These are phyloP conservation scores for Herpetomonas tarakana DNA, from an alignment of 208 protist species.

Conservation along the genomic window DNA sequence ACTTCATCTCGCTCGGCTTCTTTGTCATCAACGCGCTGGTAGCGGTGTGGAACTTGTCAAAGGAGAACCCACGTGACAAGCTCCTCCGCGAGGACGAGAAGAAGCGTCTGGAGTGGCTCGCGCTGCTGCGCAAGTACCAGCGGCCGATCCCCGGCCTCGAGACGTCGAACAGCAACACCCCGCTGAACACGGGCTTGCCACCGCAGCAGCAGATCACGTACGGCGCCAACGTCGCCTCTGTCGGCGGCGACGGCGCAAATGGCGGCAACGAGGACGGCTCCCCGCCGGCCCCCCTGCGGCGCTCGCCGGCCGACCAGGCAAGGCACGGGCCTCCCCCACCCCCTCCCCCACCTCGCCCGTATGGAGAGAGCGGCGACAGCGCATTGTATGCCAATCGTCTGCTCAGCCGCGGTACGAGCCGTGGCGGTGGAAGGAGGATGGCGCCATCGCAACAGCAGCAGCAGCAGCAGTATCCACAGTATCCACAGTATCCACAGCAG, in stretches of 20 bases:
- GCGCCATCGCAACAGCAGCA: slow-evolving; percentile 2
- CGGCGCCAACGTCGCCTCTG: slow-evolving; percentile 11
- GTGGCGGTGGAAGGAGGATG: neutral
- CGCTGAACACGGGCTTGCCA: neutral
- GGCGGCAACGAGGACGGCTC: slow-evolving; percentile 7
- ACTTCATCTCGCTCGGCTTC: slow-evolving; percentile 46
- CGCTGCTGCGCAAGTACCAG: slow-evolving; percentile 12
- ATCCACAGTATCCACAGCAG: too few relatives aligned
- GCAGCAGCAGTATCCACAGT: slow-evolving; percentile 8
- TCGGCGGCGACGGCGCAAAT: neutral
- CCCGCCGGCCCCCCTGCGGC: neutral
- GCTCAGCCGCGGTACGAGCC: neutral
- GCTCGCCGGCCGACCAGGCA: neutral
- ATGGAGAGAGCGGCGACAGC: neutral
- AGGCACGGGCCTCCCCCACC: neutral
- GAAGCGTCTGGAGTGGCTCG: slow-evolving; percentile 23
- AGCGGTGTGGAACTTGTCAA: slow-evolving; percentile 39
- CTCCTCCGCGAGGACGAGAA: slow-evolving; percentile 37
- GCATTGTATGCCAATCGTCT: slow-evolving; percentile 2
- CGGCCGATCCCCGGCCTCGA: neutral
- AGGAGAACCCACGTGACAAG: slow-evolving; percentile 55
- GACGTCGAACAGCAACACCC: neutral
- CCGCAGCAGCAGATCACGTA: slow-evolving; percentile 14
- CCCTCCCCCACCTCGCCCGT: neutral
- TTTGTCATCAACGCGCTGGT: slow-evolving; percentile 44